phyloP scores from a whole-genome alignment of 2,329 filamentous ascomycete species.

The Pseudofabraea citricarpa region DNA sequence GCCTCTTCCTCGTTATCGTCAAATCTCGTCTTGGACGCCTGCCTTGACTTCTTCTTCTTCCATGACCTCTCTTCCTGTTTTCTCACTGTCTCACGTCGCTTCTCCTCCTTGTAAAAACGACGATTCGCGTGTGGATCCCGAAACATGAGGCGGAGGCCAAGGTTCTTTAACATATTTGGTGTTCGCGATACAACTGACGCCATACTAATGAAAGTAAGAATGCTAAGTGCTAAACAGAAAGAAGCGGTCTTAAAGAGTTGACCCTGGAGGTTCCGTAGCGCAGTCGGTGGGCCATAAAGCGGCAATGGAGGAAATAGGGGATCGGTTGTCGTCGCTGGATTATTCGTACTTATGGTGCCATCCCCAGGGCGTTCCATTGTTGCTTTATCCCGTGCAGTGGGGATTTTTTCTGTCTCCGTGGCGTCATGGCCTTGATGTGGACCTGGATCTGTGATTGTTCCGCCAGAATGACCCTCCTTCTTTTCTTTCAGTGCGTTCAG shows the following conservation, averaged over 20 bases:
- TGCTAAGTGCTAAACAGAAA: constrained; percentile 71
- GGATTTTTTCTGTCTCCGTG: constrained; percentile 24
- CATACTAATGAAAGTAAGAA: constrained; percentile 70
- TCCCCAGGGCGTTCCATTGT: constrained; percentile 40
- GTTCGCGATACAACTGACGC: constrained; percentile 68
- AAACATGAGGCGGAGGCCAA: constrained; percentile 51
- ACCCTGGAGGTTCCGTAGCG: constrained; percentile 61
- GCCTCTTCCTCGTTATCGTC: constrained; percentile 35
- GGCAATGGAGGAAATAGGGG: constrained; percentile 82
- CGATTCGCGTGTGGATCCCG: constrained; percentile 55
- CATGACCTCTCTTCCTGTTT: constrained; percentile 58
- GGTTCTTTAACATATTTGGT: constrained; percentile 42
- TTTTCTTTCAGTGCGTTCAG: constrained; percentile 60
- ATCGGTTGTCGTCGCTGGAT: constrained; percentile 66
- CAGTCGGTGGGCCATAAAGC: constrained; percentile 70
- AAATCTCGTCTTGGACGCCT: constrained; percentile 23
- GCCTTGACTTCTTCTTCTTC: constrained; percentile 40
- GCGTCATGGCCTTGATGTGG: constrained; percentile 33
- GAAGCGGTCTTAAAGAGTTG: constrained; percentile 61
- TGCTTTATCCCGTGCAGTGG: constrained; percentile 15
- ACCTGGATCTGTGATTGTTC: constrained; percentile 31
- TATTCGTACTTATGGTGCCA: constrained; percentile 39
- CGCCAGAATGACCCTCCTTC: constrained; percentile 21
- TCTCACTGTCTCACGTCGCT: constrained; percentile 50
- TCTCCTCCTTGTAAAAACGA: constrained; percentile 72